Evolutionary conservation across 2,329 filamentous ascomycete genomes (phyloP).

Genomic region (Waltergamsia citrina): DNA sequence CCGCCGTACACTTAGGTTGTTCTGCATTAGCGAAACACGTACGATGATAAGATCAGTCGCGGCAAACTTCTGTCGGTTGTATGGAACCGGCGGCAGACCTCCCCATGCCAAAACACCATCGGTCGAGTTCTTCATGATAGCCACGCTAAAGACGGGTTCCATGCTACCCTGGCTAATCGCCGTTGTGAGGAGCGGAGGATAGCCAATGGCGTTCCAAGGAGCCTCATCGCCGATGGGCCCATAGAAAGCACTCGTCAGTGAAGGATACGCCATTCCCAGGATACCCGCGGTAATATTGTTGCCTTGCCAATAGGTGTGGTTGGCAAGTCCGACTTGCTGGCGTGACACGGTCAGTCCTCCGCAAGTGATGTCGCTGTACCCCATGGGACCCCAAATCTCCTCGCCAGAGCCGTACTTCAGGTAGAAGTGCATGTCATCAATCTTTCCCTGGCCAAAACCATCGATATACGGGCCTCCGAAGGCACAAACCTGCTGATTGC

Average conservation of each 20-base stretch:
- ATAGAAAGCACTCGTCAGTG: conserved; percentile 37
- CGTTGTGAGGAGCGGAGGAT: conserved; percentile 37
- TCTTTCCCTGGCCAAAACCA: conserved; percentile 27
- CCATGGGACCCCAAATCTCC: conserved; percentile 35
- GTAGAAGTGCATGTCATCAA: conserved; percentile 33
- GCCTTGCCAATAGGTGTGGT: conserved; percentile 36
- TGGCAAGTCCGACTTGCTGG: conserved; percentile 39
- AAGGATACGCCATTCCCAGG: conserved; percentile 39
- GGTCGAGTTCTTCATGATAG: conserved; percentile 35
- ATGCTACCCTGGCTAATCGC: conserved; percentile 35
- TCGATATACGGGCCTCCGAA: conserved; percentile 29
- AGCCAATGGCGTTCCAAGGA: conserved; percentile 27
- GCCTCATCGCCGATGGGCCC: conserved; percentile 27
- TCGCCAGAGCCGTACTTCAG: conserved; percentile 40
- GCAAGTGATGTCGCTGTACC: conserved; percentile 33
- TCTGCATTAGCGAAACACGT: too few relatives aligned
- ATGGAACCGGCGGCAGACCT: conserved; percentile 27
- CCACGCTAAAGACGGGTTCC: conserved; percentile 36
- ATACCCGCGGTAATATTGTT: conserved; percentile 42
- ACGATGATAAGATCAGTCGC: conserved; percentile 35
- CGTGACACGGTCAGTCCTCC: conserved; percentile 31
- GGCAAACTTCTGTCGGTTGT: conserved; percentile 4
- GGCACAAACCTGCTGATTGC: conserved; percentile 22
- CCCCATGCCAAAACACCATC: conserved; percentile 37
- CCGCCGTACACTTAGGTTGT: conserved; percentile 3